Conservation (phyloP, 1,284 basidiomycete species). For the Malassezia sympodialis region DNA sequence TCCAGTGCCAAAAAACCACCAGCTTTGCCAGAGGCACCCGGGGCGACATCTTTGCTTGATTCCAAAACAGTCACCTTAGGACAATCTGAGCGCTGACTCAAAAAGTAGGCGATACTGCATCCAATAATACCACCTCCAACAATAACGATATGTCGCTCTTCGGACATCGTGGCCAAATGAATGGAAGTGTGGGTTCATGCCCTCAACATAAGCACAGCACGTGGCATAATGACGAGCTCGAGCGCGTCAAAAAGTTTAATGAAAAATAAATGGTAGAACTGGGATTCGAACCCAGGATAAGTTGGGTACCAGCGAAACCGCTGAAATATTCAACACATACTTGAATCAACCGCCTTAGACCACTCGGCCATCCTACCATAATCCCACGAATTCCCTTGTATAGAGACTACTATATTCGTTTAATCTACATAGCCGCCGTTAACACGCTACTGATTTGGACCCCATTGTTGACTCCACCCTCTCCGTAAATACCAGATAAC, state of each 20-base stretch:
- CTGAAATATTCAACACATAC: constrained; percentile 17
- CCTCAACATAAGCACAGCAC: background rate
- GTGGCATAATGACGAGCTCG: background rate
- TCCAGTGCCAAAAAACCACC: constrained; percentile 81
- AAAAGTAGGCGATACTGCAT: constrained; percentile 70
- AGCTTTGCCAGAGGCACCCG: constrained; percentile 71
- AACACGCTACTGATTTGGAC: too few relatives aligned
- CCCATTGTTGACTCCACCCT: background rate
- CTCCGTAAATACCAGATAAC: background rate
- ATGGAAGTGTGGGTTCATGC: background rate
- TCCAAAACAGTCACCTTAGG: constrained; percentile 58
- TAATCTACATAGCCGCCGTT: too few relatives aligned
- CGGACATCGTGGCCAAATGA: constrained; percentile 11
- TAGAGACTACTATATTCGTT: background rate
- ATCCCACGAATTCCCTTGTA: background rate
- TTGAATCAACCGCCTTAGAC: constrained; percentile 23
- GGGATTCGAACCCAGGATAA: constrained; percentile 24
- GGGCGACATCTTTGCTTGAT: constrained; percentile 56
- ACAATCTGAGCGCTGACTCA: constrained; percentile 40
- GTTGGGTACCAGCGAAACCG: constrained; percentile 12
- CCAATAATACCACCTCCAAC: constrained; percentile 64
- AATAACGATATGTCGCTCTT: constrained; percentile 33
- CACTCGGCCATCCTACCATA: constrained; percentile 21
- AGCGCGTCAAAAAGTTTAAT: background rate
- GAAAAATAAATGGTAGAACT: constrained; percentile 19